Conservation (phyloP, 345 rosid genomes). For the Camelina laxa region DNA sequence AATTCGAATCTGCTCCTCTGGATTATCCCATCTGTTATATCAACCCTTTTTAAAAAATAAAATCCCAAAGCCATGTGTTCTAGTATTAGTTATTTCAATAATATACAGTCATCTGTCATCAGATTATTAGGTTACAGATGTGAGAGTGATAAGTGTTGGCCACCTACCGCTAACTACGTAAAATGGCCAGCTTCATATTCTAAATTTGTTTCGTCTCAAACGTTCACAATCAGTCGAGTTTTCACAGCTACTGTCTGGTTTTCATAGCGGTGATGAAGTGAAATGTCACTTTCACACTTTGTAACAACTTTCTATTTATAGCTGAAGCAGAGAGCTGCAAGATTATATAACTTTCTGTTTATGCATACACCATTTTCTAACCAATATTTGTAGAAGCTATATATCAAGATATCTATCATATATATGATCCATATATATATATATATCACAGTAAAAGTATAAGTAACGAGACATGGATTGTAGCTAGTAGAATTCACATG, state of each 20-base stretch:
- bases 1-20: constrained; percentile 40
- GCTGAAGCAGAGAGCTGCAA: neutral
- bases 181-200: constrained; percentile 17
- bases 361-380: neutral
- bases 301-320: neutral
- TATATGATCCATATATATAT: neutral
- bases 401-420: neutral
- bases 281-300: too few relatives aligned
- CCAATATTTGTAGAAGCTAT: neutral
- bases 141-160: constrained; percentile 10
- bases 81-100: neutral
- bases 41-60: neutral
- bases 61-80: constrained; percentile 18
- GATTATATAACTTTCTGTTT: neutral
- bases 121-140: too few relatives aligned
- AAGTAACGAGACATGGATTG: neutral
- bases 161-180: constrained; percentile 27
- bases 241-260: neutral
- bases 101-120: neutral
- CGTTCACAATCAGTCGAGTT: neutral
- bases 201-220: constrained; percentile 2
- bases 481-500: constrained; percentile 38
- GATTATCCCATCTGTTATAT: constrained; percentile 18
- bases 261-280: neutral
- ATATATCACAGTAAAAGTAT: neutral